Evolutionary conservation across 73 alveolate species (phyloP), one percentile per base, ranked within the genome.

Genomic region (Blepharisma japonicum): DNA sequence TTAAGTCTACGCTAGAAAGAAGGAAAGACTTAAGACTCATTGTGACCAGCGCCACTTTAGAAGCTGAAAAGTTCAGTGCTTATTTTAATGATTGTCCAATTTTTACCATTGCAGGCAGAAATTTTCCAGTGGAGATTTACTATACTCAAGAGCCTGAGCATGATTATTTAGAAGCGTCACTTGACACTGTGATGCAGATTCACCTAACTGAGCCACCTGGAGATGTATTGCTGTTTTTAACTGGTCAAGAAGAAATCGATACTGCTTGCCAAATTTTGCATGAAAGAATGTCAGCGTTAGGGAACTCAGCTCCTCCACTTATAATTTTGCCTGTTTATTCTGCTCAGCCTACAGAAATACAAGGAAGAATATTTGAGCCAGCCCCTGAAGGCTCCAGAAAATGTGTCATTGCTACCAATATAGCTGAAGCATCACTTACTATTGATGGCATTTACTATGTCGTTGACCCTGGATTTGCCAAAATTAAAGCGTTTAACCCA

Each of bases 211-310:
- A 92, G 79, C 92, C 91, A 39, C 94, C 96, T 39, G 98, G 98
- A 70, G 99, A 96, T 87, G 92, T 98, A 21, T 77, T 98, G 77
- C 91, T 98, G 49, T 98, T 98, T 90, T 88, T 98, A 55, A 98
- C 99, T 6, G 99, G 99, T 6, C 97, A 98, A 87, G 99, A 98
- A 83, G 99, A 98, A 91, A 98, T 98, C 71, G 99, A 98, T 86
- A 97, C 98, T 20, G 99, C 99, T n/a, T 96, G 99, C 82, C 90
- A 94, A 86, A 93, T 96, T 53, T 89, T 98, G 66, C 97, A 92
- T 77, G 95, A 94, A 71, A 91, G 99, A 84, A 93, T 98, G 95
- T 90, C 95, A 53, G 91, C 91, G 48, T 81, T 90, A 80, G 99
- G 99, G 11, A 95, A 86, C 32, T 96, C 96, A 71, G 96, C 95